phyloP scores from a whole-genome alignment of 2,329 filamentous ascomycete genomes.

The Dactylonectria estremocensis region DNA sequence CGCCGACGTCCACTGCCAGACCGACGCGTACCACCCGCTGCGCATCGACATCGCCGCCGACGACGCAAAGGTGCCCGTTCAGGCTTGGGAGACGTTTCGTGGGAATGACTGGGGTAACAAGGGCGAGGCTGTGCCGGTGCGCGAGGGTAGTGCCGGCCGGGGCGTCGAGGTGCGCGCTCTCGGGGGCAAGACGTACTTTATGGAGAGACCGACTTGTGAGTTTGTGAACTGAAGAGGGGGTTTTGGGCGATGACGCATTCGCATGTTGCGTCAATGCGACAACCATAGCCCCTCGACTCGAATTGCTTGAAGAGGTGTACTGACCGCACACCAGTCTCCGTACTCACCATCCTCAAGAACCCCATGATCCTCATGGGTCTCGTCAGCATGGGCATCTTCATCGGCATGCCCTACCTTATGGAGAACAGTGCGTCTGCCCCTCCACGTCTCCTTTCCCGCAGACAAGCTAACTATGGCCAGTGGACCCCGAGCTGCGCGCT shows the following conservation, averaged over 20 bases:
- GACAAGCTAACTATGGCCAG: constrained; percentile 62
- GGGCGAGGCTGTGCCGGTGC: constrained; percentile 72
- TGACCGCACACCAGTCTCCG: constrained; percentile 72
- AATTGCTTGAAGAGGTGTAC: neutral
- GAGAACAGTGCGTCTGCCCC: constrained; percentile 84
- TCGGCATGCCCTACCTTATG: constrained; percentile 95
- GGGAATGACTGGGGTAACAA: constrained; percentile 93
- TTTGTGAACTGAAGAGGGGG: constrained; percentile 42
- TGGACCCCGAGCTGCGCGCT: constrained; percentile 96
- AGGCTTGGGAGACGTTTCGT: constrained; percentile 87
- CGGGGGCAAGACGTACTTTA: constrained; percentile 81
- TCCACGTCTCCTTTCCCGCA: constrained; percentile 5
- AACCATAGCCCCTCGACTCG: neutral
- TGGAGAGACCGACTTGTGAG: constrained; percentile 83
- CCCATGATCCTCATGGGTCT: constrained; percentile 97
- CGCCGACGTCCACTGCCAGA: constrained; percentile 82
- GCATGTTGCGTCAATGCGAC: neutral
- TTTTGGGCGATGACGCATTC: neutral
- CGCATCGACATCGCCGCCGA: constrained; percentile 78
- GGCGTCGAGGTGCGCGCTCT: constrained; percentile 75
- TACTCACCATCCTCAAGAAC: constrained; percentile 89
- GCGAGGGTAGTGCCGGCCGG: constrained; percentile 53
- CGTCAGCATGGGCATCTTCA: constrained; percentile 84
- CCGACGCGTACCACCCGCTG: constrained; percentile 83
- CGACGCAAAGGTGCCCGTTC: constrained; percentile 62